These are phyloP conservation scores for Cercophora sp. DNA, from an alignment of 495 filamentous ascomycete genomes.

Conservation along the genomic window DNA sequence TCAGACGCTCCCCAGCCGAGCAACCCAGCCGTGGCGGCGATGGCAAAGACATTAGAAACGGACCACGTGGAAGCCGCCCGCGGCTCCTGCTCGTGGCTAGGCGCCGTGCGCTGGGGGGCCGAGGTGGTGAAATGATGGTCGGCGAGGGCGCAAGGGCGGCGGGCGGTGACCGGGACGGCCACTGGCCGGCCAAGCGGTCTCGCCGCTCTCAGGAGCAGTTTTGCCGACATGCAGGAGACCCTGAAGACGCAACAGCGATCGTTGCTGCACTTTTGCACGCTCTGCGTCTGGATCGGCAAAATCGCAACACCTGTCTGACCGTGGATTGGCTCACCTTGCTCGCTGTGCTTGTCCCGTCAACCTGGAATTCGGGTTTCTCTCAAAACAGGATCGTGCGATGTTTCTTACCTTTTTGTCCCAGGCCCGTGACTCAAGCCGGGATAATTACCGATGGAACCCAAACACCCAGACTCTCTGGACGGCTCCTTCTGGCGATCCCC, in stretches of 20 bases:
- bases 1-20: conserved; percentile 39
- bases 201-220: conserved; percentile 24
- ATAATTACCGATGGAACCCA: conserved; percentile 7
- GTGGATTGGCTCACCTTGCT: conserved; percentile 10
- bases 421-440: not conserved
- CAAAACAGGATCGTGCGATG: not conserved
- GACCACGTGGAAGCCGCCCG: conserved; percentile 26
- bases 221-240: conserved; percentile 32
- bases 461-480: not conserved
- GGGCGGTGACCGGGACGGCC: conserved; percentile 3
- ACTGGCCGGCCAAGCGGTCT: conserved; percentile 27
- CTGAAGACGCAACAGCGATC: conserved; percentile 14
- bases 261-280: not conserved
- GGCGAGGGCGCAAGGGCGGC: conserved; percentile 4
- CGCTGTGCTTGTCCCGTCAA: conserved; percentile 1
- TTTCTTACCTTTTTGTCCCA: conserved; percentile 1
- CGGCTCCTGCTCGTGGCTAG: conserved; percentile 4
- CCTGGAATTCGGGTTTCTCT: not conserved
- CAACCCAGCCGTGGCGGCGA: conserved; percentile 40
- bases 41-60: conserved; percentile 31
- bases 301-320: conserved; percentile 12
- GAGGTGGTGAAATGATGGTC: conserved; percentile 23
- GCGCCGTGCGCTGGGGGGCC: conserved; percentile 14
- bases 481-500: not conserved
- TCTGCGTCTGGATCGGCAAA: conserved; percentile 9